A percentile compares a stretch with the other conserved stretches of the same genome.
phyloP scores from a whole-genome alignment of 176 grass and related monocot species.

The Pontederia paniculata region DNA sequence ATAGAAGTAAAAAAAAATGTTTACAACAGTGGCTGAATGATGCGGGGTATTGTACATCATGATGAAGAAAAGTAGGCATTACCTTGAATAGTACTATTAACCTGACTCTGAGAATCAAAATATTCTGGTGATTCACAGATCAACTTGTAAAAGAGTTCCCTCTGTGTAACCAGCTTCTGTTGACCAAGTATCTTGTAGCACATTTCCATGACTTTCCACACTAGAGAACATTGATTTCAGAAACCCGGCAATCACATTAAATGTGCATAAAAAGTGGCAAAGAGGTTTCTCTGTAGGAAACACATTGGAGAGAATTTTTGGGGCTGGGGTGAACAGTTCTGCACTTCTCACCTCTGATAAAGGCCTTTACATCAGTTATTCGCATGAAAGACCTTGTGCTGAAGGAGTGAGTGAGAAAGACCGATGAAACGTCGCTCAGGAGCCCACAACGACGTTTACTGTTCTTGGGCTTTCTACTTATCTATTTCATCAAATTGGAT shows the following conservation, averaged over 20 bases:
- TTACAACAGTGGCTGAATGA: too few relatives aligned
- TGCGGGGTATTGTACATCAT: too few relatives aligned
- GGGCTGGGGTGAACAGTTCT: background rate
- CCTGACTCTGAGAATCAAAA: conserved; percentile 61
- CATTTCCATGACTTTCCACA: conserved; percentile 88
- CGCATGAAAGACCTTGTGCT: conserved; percentile 69
- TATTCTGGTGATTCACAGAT: conserved; percentile 54
- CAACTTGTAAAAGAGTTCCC: conserved; percentile 84
- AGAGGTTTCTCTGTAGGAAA: background rate
- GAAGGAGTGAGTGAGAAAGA: conserved; percentile 62
- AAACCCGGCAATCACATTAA: conserved; percentile 1
- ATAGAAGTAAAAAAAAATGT: background rate
- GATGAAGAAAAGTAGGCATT: background rate
- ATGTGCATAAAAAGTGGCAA: background rate
- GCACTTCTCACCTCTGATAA: conserved; percentile 44
- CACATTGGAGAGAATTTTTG: too few relatives aligned
- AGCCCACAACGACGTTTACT: conserved; percentile 40
- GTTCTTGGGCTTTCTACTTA: conserved; percentile 46
- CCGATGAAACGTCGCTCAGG: conserved; percentile 43
- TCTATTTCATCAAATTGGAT: conserved; percentile 25
- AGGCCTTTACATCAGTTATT: conserved; percentile 42
- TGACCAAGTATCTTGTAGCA: conserved; percentile 70
- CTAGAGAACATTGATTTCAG: conserved; percentile 17
- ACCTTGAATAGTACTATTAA: conserved; percentile 70
- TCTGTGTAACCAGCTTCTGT: conserved; percentile 61